Conservation (phyloP, 1,284 basidiomycete genomes). For the Boletus mariae region DNA sequence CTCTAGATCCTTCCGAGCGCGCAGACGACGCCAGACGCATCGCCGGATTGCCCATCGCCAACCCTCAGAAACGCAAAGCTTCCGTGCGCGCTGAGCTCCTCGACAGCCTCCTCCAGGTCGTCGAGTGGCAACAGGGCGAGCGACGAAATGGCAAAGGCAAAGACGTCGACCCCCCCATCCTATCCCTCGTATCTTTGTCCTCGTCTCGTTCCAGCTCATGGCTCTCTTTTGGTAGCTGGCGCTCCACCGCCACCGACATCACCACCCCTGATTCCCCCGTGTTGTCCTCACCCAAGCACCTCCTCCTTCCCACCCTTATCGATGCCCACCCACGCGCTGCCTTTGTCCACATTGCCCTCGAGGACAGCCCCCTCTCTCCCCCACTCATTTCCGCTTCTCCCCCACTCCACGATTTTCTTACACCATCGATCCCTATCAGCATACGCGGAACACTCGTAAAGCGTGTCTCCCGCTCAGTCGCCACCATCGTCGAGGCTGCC, state of each 20-base stretch:
- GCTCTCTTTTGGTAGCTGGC: conserved; percentile 51
- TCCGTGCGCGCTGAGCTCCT: conserved; percentile 41
- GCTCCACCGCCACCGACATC: conserved; percentile 41
- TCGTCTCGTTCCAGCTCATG: conserved; percentile 50
- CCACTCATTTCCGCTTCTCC: conserved; percentile 4
- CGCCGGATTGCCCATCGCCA: conserved; percentile 20
- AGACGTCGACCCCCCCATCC: conserved; percentile 27
- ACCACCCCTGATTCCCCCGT: conserved; percentile 36
- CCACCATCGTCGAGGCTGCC: conserved; percentile 48
- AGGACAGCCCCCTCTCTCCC: conserved; percentile 27
- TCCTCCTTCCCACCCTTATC: conserved; percentile 26
- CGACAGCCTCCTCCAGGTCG: conserved; percentile 44
- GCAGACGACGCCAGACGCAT: conserved; percentile 30
- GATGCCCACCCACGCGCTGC: conserved; percentile 27
- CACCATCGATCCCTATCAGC: conserved; percentile 2
- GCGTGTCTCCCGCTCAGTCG: conserved; percentile 42
- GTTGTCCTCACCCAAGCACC: conserved; percentile 28
- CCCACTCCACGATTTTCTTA: background rate
- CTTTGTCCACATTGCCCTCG: conserved; percentile 28
- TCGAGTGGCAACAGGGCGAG: conserved; percentile 39
- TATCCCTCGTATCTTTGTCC: conserved; percentile 29
- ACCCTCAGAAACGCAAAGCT: conserved; percentile 18
- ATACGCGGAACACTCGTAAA: conserved; percentile 22
- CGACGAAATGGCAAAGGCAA: conserved; percentile 36
- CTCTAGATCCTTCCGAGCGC: conserved; percentile 38